Percentiles rank a stretch among this genome's conserved stretches.
Conservation (phyloP, 1,284 basidiomycete genomes). For the Cryptococcus amylolentus region DNA sequence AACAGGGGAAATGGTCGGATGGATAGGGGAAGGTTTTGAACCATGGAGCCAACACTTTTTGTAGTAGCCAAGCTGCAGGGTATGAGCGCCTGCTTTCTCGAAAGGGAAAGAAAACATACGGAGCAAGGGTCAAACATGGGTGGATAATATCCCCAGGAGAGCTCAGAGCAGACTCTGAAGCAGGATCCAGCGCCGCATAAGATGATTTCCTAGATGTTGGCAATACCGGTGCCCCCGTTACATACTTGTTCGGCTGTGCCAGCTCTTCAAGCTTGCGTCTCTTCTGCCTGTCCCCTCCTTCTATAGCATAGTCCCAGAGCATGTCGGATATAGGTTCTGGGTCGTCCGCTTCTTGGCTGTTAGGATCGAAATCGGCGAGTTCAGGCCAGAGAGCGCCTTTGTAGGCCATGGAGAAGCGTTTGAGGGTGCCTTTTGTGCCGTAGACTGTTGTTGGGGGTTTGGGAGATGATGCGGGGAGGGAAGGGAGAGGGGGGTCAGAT, state of each 20-base stretch:
- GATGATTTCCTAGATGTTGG: too few species aligned
- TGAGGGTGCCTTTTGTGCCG: constrained; percentile 34
- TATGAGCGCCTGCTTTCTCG: background rate
- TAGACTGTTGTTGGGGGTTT: constrained; percentile 28
- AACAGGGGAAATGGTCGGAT: constrained; percentile 37
- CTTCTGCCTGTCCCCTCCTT: constrained; percentile 7
- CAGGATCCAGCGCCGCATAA: too few species aligned
- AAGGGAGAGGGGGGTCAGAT: background rate
- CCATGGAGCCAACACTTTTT: constrained; percentile 12
- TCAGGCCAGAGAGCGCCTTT: constrained; percentile 48
- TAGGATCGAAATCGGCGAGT: constrained; percentile 21
- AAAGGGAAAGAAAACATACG: constrained; percentile 1
- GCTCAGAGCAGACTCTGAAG: background rate
- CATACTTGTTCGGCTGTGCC: background rate
- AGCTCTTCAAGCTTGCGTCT: background rate
- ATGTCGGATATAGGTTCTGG: constrained; percentile 5
- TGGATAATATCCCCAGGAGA: background rate
- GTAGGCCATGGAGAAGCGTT: constrained; percentile 38
- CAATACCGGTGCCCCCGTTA: too few species aligned
- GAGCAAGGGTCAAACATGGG: constrained; percentile 2
- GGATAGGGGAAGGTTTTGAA: constrained; percentile 38
- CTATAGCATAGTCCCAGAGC: constrained; percentile 22
- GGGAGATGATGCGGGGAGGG: constrained; percentile 9
- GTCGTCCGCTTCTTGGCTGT: too few species aligned
- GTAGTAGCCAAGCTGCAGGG: constrained; percentile 10